Percentiles rank a stretch among this genome's conserved stretches.
phyloP scores from a whole-genome alignment of 2,329 filamentous ascomycete species.

The Colletotrichum sp. region DNA sequence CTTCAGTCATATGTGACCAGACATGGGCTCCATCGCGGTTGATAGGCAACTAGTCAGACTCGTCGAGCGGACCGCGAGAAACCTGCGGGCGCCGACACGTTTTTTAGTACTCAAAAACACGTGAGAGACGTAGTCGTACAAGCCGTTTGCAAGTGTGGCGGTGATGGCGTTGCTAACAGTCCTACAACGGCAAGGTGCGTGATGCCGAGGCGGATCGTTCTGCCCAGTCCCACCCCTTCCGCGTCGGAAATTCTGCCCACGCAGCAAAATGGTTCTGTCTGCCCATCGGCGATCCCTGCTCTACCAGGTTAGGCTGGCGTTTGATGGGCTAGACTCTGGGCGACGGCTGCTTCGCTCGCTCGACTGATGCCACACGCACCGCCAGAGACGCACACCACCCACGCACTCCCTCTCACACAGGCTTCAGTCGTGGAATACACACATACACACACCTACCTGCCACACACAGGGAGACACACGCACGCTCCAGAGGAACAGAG shows the following conservation, averaged over 20 bases:
- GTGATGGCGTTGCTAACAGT: background rate
- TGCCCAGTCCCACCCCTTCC: slow-evolving; percentile 16
- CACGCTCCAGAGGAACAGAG: background rate
- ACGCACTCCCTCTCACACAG: background rate
- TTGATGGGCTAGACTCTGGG: slow-evolving; percentile 16
- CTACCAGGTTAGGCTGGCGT: slow-evolving; percentile 9
- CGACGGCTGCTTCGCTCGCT: background rate
- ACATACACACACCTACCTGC: background rate
- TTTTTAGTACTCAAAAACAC: background rate
- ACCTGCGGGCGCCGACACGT: background rate
- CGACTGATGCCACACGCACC: background rate
- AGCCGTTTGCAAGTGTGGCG: slow-evolving; percentile 10
- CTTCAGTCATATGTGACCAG: background rate
- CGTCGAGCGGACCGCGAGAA: background rate
- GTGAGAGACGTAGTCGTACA: background rate
- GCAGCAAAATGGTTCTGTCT: slow-evolving; percentile 17
- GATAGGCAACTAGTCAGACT: background rate
- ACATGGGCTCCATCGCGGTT: background rate
- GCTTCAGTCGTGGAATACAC: background rate
- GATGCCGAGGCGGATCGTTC: slow-evolving; percentile 13
- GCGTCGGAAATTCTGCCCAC: slow-evolving; percentile 17
- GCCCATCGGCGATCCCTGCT: slow-evolving; percentile 10
- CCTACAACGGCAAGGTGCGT: background rate
- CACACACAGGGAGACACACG: background rate
- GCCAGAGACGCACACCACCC: background rate